phyloP scores from a whole-genome alignment of 495 filamentous ascomycete species.

The Diplogelasinospora grovesii region DNA sequence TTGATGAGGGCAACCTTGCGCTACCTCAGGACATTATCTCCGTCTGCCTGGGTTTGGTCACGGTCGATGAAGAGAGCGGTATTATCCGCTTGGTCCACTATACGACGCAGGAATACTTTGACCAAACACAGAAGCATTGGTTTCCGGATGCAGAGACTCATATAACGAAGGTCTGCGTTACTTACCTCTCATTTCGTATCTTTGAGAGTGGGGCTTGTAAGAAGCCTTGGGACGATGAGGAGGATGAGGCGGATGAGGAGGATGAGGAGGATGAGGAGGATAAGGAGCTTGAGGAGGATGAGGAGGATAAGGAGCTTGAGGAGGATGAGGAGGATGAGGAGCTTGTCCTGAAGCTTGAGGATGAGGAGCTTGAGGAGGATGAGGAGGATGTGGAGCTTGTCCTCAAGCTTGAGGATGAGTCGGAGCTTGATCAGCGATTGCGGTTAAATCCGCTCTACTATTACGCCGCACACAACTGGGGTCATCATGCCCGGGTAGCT shows the following conservation, averaged over 20 bases:
- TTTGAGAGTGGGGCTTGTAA: constrained; percentile 25
- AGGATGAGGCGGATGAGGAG: no score
- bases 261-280: no score
- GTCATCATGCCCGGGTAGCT: constrained; percentile 27
- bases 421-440: constrained; percentile 22
- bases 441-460: constrained; percentile 28
- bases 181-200: constrained; percentile 36
- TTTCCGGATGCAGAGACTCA: constrained; percentile 28
- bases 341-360: no score
- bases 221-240: constrained; percentile 13
- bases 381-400: no score
- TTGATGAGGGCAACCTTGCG: constrained; percentile 36
- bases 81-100: constrained; percentile 50
- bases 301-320: no score
- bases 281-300: no score
- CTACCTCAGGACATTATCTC: constrained; percentile 34
- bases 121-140: constrained; percentile 26
- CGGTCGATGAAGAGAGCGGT: constrained; percentile 37
- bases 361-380: no score
- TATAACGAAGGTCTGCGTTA: constrained; percentile 35
- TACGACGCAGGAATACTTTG: constrained; percentile 49
- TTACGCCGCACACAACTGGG: constrained; percentile 43
- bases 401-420: no score
- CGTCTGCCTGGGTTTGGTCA: constrained; percentile 49
- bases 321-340: no score